These are phyloP conservation scores for Sanguinoderma infundibulare DNA, from an alignment of 1,284 basidiomycete species.

Conservation along the genomic window DNA sequence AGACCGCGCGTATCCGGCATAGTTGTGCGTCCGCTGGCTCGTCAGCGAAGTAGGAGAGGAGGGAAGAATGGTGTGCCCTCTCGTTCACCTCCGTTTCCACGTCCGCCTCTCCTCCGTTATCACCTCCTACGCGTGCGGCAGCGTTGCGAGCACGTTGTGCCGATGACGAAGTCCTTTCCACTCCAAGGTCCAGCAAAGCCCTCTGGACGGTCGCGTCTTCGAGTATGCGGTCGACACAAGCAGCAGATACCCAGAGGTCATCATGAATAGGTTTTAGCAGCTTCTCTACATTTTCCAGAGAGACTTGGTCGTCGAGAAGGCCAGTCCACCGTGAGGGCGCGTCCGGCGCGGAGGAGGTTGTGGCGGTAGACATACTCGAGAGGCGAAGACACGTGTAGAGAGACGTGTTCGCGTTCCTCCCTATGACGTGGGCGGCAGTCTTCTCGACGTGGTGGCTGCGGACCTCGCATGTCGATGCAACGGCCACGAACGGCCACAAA, in stretches of 20 bases:
- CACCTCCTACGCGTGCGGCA: slow-evolving; percentile 23
- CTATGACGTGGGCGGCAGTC: slow-evolving; percentile 30
- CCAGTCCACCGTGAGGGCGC: slow-evolving; percentile 53
- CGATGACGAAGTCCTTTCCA: slow-evolving; percentile 57
- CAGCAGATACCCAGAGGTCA: slow-evolving; percentile 76
- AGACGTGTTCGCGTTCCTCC: slow-evolving; percentile 23
- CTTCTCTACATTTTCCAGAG: slow-evolving; percentile 48
- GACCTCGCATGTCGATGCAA: neutral
- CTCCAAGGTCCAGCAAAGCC: slow-evolving; percentile 62
- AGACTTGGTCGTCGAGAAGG: slow-evolving; percentile 59
- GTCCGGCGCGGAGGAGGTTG: slow-evolving; percentile 19
- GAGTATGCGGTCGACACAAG: slow-evolving; percentile 70
- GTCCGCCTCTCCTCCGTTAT: slow-evolving; percentile 31
- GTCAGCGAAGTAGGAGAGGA: slow-evolving; percentile 55
- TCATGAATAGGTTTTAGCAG: slow-evolving; percentile 59
- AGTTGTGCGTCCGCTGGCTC: slow-evolving; percentile 63
- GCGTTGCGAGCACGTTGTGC: slow-evolving; percentile 51
- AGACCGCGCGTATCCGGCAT: slow-evolving; percentile 61
- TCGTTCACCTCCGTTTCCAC: slow-evolving; percentile 10
- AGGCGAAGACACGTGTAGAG: slow-evolving; percentile 40
- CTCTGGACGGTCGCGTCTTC: slow-evolving; percentile 60
- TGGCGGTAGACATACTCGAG: slow-evolving; percentile 26
- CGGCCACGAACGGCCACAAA: neutral
- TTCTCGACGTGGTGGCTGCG: neutral
- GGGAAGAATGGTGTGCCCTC: slow-evolving; percentile 30